Conservation (phyloP, 805 yeast genomes). For the Lipomyces orientalis region DNA sequence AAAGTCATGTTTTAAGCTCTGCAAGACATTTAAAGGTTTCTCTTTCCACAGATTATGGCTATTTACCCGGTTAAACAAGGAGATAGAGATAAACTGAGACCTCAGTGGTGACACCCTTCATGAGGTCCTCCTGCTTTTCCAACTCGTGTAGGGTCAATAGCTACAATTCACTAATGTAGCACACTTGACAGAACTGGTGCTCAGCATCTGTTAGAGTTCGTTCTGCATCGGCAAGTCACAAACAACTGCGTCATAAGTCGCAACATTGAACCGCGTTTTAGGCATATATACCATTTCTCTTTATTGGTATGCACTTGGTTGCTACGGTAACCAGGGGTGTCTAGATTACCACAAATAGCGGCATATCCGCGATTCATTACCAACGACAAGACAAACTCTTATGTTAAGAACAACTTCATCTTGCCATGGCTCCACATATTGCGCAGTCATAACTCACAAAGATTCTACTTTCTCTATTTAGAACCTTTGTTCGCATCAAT, state of each 20-base stretch:
- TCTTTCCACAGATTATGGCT: neutral
- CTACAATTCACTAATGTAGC: too few species aligned
- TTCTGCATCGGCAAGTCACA: neutral
- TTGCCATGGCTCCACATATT: too few species aligned
- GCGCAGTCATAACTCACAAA: too few species aligned
- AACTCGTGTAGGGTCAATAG: too few species aligned
- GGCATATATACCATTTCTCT: neutral
- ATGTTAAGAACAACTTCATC: too few species aligned
- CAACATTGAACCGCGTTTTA: neutral
- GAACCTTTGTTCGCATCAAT: too few species aligned
- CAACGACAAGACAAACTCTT: too few species aligned
- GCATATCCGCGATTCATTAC: slow-evolving; percentile 5
- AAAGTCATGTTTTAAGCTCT: neutral
- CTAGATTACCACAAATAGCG: neutral
- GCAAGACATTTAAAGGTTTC: neutral
- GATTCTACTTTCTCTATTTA: too few species aligned
- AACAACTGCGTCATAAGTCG: neutral
- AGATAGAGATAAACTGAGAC: neutral
- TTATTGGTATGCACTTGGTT: neutral
- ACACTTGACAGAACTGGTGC: too few species aligned
- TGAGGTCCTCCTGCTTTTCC: too few species aligned
- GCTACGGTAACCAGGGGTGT: slow-evolving; percentile 1
- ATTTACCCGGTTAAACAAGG: neutral
- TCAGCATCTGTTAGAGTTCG: too few species aligned
- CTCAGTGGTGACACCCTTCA: too few species aligned